phyloP scores from a whole-genome alignment of 768 basidiomycete species.

The Leccinum arenicola region DNA sequence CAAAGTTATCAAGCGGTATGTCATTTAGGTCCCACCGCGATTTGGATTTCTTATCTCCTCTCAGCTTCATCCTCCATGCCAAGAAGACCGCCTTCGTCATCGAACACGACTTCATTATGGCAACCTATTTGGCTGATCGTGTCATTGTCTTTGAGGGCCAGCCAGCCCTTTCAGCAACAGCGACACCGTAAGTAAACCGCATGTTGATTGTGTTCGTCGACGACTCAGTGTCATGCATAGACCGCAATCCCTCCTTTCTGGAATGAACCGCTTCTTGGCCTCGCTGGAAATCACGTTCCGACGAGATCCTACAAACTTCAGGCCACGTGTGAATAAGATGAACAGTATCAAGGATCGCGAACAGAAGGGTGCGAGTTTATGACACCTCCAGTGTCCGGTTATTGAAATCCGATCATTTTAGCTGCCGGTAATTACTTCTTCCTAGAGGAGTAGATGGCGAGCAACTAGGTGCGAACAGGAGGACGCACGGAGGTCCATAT shows the following conservation, averaged over 20 bases:
- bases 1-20: slow-evolving; percentile 94
- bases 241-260: slow-evolving; percentile 90
- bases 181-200: slow-evolving; percentile 68
- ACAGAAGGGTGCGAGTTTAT: slow-evolving; percentile 62
- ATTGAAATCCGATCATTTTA: slow-evolving; percentile 29
- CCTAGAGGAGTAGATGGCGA: slow-evolving; percentile 65
- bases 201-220: neutral
- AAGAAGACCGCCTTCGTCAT: slow-evolving; percentile 99
- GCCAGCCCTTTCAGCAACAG: slow-evolving; percentile 86
- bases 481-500: neutral
- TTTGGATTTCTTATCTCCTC: neutral
- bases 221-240: slow-evolving; percentile 37
- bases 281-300: slow-evolving; percentile 97
- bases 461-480: neutral
- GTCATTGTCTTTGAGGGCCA: slow-evolving; percentile 90
- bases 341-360: slow-evolving; percentile 86
- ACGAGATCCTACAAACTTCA: slow-evolving; percentile 93
- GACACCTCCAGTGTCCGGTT: neutral
- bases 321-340: slow-evolving; percentile 84
- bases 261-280: slow-evolving; percentile 97
- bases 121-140: slow-evolving; percentile 97
- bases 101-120: slow-evolving; percentile 99
- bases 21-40: neutral
- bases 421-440: slow-evolving; percentile 89
- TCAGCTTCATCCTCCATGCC: slow-evolving; percentile 87